Percentiles rank a stretch among this genome's conserved stretches.
Conservation (phyloP, 2,329 filamentous ascomycete genomes). For the Penicillium sp. region DNA sequence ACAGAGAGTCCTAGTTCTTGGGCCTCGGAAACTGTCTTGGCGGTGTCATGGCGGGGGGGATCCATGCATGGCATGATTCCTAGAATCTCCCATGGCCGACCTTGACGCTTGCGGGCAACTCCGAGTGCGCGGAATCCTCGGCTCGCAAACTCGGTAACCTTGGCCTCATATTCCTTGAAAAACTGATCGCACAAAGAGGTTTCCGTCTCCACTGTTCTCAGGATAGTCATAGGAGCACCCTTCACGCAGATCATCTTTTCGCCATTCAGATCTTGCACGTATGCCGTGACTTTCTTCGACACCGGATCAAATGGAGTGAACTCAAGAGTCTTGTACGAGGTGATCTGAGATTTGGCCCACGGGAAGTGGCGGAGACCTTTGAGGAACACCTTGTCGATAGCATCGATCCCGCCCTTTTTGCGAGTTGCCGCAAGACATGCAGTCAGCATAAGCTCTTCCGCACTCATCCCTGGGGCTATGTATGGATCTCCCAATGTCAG, state of each 20-base stretch:
- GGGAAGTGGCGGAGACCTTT: slow-evolving; percentile 82
- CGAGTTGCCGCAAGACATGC: slow-evolving; percentile 84
- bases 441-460: slow-evolving; percentile 87
- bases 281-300: slow-evolving; percentile 84
- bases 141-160: slow-evolving; percentile 84
- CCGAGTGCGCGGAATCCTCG: slow-evolving; percentile 93
- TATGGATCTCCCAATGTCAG: slow-evolving; percentile 82
- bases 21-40: slow-evolving; percentile 84
- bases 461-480: slow-evolving; percentile 75
- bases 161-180: slow-evolving; percentile 84
- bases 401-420: slow-evolving; percentile 94
- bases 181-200: slow-evolving; percentile 73
- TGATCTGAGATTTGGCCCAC: slow-evolving; percentile 73
- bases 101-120: slow-evolving; percentile 84
- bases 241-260: slow-evolving; percentile 87
- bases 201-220: slow-evolving; percentile 79
- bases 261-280: slow-evolving; percentile 79
- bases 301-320: slow-evolving; percentile 90
- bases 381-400: slow-evolving; percentile 92
- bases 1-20: slow-evolving; percentile 84
- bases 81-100: slow-evolving; percentile 82
- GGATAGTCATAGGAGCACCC: slow-evolving; percentile 81
- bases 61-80: slow-evolving; percentile 95
- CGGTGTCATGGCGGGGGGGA: slow-evolving; percentile 86
- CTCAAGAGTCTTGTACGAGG: slow-evolving; percentile 79